Percentiles rank a stretch among this genome's conserved stretches.
Evolutionary conservation across 1,284 basidiomycete genomes (phyloP).

Genomic region (Termitomyces sp.): DNA sequence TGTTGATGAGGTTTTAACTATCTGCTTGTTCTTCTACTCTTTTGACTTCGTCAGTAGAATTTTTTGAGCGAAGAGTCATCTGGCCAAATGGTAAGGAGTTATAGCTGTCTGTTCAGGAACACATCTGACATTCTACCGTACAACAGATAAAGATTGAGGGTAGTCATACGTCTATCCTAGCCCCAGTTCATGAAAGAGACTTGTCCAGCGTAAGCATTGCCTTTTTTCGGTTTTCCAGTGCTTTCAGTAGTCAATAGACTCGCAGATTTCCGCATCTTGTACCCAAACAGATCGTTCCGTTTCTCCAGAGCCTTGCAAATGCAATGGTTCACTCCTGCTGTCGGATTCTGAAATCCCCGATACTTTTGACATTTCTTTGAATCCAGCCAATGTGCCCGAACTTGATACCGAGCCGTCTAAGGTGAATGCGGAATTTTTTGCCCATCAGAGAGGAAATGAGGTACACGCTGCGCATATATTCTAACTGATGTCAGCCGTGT

Average conservation of each 20-base stretch:
- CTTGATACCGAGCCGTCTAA: conserved; percentile 1
- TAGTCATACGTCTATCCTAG: not conserved
- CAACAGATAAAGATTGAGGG: not conserved
- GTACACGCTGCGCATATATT: conserved; percentile 21
- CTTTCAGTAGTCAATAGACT: not conserved
- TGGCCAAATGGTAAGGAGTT: not conserved
- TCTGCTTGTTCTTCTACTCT: not conserved
- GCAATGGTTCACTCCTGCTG: conserved; percentile 19
- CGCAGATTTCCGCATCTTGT: conserved; percentile 1
- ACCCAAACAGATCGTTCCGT: not conserved
- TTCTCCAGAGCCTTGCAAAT: conserved; percentile 9
- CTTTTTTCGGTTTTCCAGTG: not conserved
- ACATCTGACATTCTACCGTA: not conserved
- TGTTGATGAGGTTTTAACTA: not conserved
- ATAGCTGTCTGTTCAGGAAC: not conserved
- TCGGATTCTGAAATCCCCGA: conserved; percentile 19
- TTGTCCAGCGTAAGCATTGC: not conserved
- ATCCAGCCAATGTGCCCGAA: conserved; percentile 8
- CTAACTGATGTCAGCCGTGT: not conserved
- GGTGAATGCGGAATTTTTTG: not conserved
- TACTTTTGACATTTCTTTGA: conserved; percentile 18
- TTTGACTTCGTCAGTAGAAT: not conserved
- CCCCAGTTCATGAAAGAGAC: not conserved
- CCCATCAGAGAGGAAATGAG: conserved; percentile 3
- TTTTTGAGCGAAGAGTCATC: not conserved